phyloP scores from a whole-genome alignment of 306 rosid genomes.

The Potentilla sterilis region DNA sequence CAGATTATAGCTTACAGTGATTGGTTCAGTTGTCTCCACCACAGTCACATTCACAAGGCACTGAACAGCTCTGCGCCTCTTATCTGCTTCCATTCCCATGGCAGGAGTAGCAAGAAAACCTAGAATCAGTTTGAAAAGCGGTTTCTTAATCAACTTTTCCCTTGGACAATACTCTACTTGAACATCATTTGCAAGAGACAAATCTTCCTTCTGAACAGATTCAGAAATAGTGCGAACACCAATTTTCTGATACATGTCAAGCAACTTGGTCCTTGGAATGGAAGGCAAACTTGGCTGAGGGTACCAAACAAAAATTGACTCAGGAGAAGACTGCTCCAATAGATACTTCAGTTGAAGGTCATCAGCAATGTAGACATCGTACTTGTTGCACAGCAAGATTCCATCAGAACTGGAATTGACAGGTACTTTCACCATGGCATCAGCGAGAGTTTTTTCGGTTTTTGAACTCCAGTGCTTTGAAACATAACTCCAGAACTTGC shows the following conservation, averaged over 20 bases:
- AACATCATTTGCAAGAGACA: conserved; percentile 12
- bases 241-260: conserved; percentile 44
- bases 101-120: conserved; percentile 60
- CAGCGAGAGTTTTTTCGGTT: conserved; percentile 28
- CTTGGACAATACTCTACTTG: conserved; percentile 26
- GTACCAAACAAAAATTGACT: conserved; percentile 65
- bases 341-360: conserved; percentile 62
- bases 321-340: conserved; percentile 34
- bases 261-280: conserved; percentile 31
- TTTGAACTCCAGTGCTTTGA: conserved; percentile 31
- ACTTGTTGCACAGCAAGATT: conserved; percentile 41
- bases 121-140: conserved; percentile 53
- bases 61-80: conserved; percentile 53
- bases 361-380: conserved; percentile 57
- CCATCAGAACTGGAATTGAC: conserved; percentile 32
- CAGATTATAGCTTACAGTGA: conserved; percentile 43
- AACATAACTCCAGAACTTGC: conserved; percentile 60
- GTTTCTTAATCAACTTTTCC: conserved; percentile 33
- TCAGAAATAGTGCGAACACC: conserved; percentile 65
- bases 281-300: conserved; percentile 44
- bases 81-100: conserved; percentile 46
- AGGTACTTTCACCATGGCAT: conserved; percentile 53
- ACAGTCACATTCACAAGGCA: conserved; percentile 42
- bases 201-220: conserved; percentile 42
- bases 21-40: conserved; percentile 37